phyloP scores from a whole-genome alignment of 495 filamentous ascomycete genomes.

The Penicillium odoratum region DNA sequence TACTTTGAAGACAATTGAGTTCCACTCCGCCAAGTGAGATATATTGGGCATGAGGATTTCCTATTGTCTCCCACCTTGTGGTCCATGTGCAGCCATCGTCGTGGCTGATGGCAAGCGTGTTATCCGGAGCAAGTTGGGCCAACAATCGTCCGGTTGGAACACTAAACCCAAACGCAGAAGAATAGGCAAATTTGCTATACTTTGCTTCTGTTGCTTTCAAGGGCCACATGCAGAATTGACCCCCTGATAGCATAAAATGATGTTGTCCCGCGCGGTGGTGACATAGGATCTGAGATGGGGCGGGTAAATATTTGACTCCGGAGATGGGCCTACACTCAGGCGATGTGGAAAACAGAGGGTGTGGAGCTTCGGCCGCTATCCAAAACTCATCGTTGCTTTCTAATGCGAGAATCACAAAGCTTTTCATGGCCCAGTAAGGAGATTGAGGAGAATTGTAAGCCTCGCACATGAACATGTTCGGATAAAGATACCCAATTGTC shows the following conservation, averaged over 20 bases:
- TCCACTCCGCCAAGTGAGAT: neutral
- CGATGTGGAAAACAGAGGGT: neutral
- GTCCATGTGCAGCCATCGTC: constrained; percentile 16
- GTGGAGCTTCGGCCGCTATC: constrained; percentile 42
- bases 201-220: constrained; percentile 74
- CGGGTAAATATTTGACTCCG: constrained; percentile 30
- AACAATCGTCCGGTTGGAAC: constrained; percentile 14
- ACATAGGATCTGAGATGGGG: constrained; percentile 51
- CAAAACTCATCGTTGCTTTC: constrained; percentile 67
- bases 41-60: neutral
- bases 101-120: constrained; percentile 8
- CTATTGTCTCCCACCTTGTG: constrained; percentile 1
- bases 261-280: constrained; percentile 18
- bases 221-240: constrained; percentile 31
- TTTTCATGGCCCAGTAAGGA: constrained; percentile 71
- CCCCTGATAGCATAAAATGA: constrained; percentile 22
- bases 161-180: constrained; percentile 63
- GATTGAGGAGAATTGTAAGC: constrained; percentile 71
- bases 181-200: constrained; percentile 72
- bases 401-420: constrained; percentile 66
- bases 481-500: constrained; percentile 71
- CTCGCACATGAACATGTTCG: constrained; percentile 73
- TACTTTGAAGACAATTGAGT: constrained; percentile 6
- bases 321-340: constrained; percentile 28
- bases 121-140: constrained; percentile 18